Evolutionary conservation across 73 alveolate species (phyloP).

Genomic region (Tetrahymena borealis): DNA sequence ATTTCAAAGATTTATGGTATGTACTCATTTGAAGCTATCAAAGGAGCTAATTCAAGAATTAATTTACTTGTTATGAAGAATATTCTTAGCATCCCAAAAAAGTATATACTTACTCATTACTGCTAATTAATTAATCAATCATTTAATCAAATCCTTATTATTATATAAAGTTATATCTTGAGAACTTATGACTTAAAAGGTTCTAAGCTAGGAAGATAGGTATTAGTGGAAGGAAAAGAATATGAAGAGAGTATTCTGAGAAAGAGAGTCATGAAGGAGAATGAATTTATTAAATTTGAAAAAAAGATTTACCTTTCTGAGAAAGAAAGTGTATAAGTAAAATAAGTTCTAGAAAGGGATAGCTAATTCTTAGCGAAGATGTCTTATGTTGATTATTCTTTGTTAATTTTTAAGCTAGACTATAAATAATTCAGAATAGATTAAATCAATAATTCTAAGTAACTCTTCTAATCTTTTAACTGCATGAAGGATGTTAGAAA

Average conservation of each 20-base stretch:
- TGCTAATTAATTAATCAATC: too few species aligned
- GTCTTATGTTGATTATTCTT: constrained; percentile 23
- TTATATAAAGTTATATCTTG: not conserved
- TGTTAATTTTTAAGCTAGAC: constrained; percentile 14
- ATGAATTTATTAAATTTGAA: constrained; percentile 16
- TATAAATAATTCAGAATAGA: constrained; percentile 4
- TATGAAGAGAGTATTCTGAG: not conserved
- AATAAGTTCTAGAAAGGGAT: constrained; percentile 8
- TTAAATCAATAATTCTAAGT: not conserved
- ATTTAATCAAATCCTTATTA: not conserved
- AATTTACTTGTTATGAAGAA: not conserved
- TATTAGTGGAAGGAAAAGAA: constrained; percentile 5
- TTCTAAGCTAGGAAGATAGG: constrained; percentile 34
- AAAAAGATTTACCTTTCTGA: not conserved
- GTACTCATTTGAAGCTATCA: constrained; percentile 15
- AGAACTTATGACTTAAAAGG: constrained; percentile 42
- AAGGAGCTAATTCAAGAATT: not conserved
- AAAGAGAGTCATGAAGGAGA: constrained; percentile 16
- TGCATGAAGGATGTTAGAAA: not conserved
- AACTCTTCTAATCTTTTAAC: not conserved
- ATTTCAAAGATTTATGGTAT: constrained; percentile 30
- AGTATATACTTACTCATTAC: too few species aligned
- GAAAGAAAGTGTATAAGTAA: constrained; percentile 4
- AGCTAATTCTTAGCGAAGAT: constrained; percentile 15
- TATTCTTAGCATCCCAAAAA: not conserved